Base-by-base conservation (phyloP, 331 rosid genomes). In the Saraca asoca region DNA sequence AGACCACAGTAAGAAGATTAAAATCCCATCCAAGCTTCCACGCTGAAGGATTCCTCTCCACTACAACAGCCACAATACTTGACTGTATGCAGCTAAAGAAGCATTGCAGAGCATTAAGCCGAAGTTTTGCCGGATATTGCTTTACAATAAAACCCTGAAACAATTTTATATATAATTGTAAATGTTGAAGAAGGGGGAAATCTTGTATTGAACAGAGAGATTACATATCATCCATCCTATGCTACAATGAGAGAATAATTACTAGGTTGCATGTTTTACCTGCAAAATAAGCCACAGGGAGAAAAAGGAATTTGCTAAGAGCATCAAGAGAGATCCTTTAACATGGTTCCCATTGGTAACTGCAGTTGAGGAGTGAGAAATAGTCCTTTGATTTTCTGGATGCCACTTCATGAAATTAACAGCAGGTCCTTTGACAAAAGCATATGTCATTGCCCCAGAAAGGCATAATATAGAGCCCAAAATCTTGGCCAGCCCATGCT, bases 1-100 rank as follows among this genome's bases (percentile, higher is more conserved):
- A 93, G 16, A 88, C 85, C 58, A 93, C 91, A 3, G 98, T 81
- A 45, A 93, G 79, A 62, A 90, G 97, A 68, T 90, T 80, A 49
- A 87, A 35, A 69, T 93, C 91, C 97, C 97, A 93, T 70, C 95
- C 95, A 68, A 93, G 85, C 62, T 69, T 93, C 97, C 98, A 93
- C 35, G 95, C 89, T 18, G 86, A 73, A 34, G 85, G 90, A n/a
- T 70, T 66, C 69, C 90, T 84, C 62, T 93, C 93, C 56, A 81
- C 5, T 41, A 79, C 84, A 74, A 84, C 58, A 44, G 98, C 91
- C 70, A 78, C 64, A 51, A 78, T 12, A 11, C 86, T 74, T 17
- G 97, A 86, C 17, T 84, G 95, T 49, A 82, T 69, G 80, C 80
- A 81, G 81, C 96, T 86, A 55, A 90, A 84, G 64, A 84, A 38